Percentiles rank a stretch among this genome's conserved stretches.
Evolutionary conservation across 169 alveolate genomes (phyloP).

Genomic region (Toxoplasma gondii): DNA sequence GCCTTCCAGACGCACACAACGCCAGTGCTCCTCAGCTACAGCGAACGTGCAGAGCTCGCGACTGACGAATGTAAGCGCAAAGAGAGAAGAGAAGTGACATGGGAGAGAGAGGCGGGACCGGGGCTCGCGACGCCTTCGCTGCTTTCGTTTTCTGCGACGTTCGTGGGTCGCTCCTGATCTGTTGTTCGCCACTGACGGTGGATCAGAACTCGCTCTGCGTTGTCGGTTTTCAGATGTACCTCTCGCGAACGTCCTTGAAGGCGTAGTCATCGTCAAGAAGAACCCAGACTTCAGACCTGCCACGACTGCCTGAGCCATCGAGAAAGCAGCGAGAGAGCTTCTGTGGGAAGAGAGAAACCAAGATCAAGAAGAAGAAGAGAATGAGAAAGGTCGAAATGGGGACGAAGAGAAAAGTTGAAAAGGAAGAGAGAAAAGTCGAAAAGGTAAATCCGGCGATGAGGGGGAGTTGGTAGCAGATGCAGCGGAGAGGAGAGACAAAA

Average conservation of each 20-base stretch:
- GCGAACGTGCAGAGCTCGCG: conserved; percentile 78
- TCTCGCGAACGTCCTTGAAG: conserved; percentile 67
- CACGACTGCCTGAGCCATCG: conserved; percentile 13
- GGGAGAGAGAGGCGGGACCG: not conserved
- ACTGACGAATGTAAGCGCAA: conserved; percentile 72
- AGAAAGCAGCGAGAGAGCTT: not conserved
- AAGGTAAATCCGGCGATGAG: too few species aligned
- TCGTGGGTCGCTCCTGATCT: not conserved
- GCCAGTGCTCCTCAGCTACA: conserved; percentile 90
- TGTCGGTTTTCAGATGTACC: conserved; percentile 55
- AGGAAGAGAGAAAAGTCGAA: too few species aligned
- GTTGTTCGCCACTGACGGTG: too few species aligned
- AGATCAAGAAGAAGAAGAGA: not conserved
- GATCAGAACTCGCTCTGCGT: not conserved
- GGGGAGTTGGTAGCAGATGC: too few species aligned
- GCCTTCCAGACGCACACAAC: conserved; percentile 98
- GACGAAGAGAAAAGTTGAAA: not conserved
- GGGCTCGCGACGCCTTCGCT: not conserved
- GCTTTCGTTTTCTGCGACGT: too few species aligned
- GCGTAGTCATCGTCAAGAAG: conserved; percentile 74
- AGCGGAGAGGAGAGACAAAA: too few species aligned
- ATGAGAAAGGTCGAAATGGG: not conserved
- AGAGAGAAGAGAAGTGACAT: too few species aligned
- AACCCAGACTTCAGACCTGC: conserved; percentile 75
- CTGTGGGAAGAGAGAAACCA: not conserved